Percentiles rank a stretch among this genome's conserved stretches.
phyloP scores from a whole-genome alignment of 106 monocot species.

The Acorus gramineus region DNA sequence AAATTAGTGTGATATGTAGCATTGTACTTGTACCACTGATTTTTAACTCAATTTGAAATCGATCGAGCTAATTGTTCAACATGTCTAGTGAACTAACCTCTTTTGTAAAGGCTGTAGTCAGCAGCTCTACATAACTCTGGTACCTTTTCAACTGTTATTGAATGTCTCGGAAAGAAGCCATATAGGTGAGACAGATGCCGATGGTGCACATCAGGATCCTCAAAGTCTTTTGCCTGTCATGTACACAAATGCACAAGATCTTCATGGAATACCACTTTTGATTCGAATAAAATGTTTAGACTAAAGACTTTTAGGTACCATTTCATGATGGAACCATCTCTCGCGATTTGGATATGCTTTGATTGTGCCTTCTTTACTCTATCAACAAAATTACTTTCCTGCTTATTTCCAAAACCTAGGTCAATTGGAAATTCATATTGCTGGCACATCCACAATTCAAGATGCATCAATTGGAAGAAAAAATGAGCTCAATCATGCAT shows the following conservation, averaged over 20 bases:
- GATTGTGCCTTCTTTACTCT: slow-evolving; percentile 37
- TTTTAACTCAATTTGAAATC: too few species aligned
- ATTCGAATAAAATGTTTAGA: too few species aligned
- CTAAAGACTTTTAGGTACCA: slow-evolving; percentile 35
- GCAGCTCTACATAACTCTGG: slow-evolving; percentile 77
- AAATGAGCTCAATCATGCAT: too few species aligned
- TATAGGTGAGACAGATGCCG: slow-evolving; percentile 87
- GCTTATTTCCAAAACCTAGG: slow-evolving; percentile 56
- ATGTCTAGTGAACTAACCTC: slow-evolving; percentile 35
- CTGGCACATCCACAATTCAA: too few species aligned
- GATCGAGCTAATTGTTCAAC: too few species aligned
- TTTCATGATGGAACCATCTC: slow-evolving; percentile 84
- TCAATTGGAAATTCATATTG: background rate
- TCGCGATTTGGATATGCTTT: slow-evolving; percentile 65
- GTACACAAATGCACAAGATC: background rate
- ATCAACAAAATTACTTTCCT: slow-evolving; percentile 29
- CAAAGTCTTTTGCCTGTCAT: slow-evolving; percentile 83
- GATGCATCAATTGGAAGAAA: too few species aligned
- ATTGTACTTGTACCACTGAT: too few species aligned
- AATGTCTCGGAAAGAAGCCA: slow-evolving; percentile 91
- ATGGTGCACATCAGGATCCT: slow-evolving; percentile 89
- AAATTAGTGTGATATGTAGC: too few species aligned
- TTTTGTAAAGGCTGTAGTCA: slow-evolving; percentile 73
- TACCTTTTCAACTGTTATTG: slow-evolving; percentile 55
- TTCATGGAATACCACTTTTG: too few species aligned